Evolutionary conservation across 495 filamentous ascomycete genomes (phyloP).

Genomic region (Pseudomonodictys pantanalensis): DNA sequence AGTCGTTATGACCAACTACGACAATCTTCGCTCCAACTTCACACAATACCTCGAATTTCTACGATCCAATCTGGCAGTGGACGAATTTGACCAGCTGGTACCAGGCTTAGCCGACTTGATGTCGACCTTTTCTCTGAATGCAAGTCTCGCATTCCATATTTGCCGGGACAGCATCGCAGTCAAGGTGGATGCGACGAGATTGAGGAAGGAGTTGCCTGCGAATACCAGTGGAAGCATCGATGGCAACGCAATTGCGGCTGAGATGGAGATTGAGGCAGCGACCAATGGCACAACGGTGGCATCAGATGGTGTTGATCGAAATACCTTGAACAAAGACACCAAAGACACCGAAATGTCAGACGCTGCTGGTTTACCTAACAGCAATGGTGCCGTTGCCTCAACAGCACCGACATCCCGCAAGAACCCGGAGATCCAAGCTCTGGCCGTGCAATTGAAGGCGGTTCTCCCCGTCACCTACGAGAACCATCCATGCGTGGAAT

Average conservation of each 20-base stretch:
- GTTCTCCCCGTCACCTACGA: constrained; percentile 62
- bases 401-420: constrained; percentile 48
- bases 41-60: constrained; percentile 87
- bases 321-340: constrained; percentile 19
- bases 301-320: too few relatives aligned
- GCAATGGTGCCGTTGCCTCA: not conserved
- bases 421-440: constrained; percentile 70
- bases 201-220: constrained; percentile 39
- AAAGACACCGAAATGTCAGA: constrained; percentile 37
- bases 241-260: constrained; percentile 38
- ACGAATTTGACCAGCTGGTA: constrained; percentile 78
- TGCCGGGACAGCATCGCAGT: constrained; percentile 63
- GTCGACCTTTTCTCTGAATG: constrained; percentile 74
- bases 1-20: constrained; percentile 76
- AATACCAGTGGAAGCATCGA: constrained; percentile 34
- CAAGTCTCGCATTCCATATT: constrained; percentile 84
- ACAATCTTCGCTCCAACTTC: constrained; percentile 82
- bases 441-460: constrained; percentile 65
- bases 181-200: constrained; percentile 39
- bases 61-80: constrained; percentile 68
- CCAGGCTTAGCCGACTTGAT: constrained; percentile 72
- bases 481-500: constrained; percentile 65
- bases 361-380: constrained; percentile 29
- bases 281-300: constrained; percentile 33
- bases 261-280: not conserved